Conservation (phyloP, 768 basidiomycete genomes). For the Gyrodon lividus region DNA sequence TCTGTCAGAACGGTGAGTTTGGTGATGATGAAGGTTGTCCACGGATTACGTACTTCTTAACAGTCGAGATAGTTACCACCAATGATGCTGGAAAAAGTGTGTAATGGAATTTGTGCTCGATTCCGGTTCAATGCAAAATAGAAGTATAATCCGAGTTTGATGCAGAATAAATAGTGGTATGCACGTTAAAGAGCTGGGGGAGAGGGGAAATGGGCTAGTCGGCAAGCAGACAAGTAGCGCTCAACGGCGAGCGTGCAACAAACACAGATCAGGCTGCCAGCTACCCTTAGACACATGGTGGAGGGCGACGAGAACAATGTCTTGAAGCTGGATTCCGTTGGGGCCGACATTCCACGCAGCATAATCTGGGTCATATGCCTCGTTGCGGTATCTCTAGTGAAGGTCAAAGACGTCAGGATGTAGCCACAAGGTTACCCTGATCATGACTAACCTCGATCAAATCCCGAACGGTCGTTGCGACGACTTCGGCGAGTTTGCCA, state of each 20-base stretch:
- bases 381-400: conserved; percentile 14
- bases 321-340: conserved; percentile 22
- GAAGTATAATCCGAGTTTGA: not conserved
- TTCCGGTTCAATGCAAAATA: not conserved
- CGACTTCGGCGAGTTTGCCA: conserved; percentile 70
- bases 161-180: not conserved
- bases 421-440: not conserved
- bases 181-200: not conserved
- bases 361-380: conserved; percentile 8
- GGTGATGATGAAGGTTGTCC: not conserved
- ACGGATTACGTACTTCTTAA: conserved; percentile 1
- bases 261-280: conserved; percentile 74
- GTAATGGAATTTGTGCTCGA: not conserved
- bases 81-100: not conserved
- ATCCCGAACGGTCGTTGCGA: conserved; percentile 66
- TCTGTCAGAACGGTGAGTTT: not conserved
- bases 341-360: conserved; percentile 24
- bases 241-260: conserved; percentile 30
- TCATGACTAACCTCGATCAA: conserved; percentile 52
- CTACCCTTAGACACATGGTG: conserved; percentile 78
- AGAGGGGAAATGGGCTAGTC: not conserved
- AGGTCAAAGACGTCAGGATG: conserved; percentile 9
- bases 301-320: conserved; percentile 60
- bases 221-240: not conserved
- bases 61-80: not conserved